These are phyloP conservation scores for Bodo saltans DNA, from an alignment of 78 protist species.

Conservation along the genomic window DNA sequence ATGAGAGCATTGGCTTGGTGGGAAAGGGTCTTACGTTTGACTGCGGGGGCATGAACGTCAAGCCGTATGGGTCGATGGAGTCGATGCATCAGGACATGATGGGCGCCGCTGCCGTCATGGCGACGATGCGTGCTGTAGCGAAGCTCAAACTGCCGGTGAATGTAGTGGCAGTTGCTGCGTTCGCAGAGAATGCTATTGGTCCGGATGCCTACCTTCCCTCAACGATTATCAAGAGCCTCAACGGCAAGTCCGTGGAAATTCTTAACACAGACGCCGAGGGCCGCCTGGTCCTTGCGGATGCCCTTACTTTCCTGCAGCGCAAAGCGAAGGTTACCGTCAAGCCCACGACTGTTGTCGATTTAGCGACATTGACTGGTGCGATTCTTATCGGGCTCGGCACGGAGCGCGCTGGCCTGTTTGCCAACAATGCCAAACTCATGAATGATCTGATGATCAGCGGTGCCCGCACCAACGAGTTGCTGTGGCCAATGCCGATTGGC, in stretches of 20 bases:
- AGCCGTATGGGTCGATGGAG: slow-evolving; percentile 62
- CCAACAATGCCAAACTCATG: neutral
- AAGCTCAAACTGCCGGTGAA: slow-evolving; percentile 8
- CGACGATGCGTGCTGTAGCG: slow-evolving; percentile 40
- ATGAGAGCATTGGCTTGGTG: slow-evolving; percentile 39
- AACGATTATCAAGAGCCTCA: slow-evolving; percentile 42
- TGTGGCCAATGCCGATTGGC: slow-evolving; percentile 25
- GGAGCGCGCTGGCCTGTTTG: slow-evolving; percentile 50
- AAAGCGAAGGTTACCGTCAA: too few relatives aligned
- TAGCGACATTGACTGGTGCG: slow-evolving; percentile 87
- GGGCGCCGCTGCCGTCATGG: slow-evolving; percentile 69
- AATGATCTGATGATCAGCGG: neutral
- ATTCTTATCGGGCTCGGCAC: slow-evolving; percentile 66
- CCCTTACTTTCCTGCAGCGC: slow-evolving; percentile 49
- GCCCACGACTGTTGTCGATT: slow-evolving; percentile 54
- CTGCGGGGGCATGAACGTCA: slow-evolving; percentile 67
- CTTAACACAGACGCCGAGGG: slow-evolving; percentile 91
- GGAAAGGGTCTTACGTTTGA: slow-evolving; percentile 79
- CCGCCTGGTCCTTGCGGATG: slow-evolving; percentile 72
- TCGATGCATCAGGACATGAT: slow-evolving; percentile 75
- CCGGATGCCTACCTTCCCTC: slow-evolving; percentile 67
- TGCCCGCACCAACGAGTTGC: neutral
- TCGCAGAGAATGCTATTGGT: slow-evolving; percentile 65
- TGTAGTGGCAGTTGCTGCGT: neutral
- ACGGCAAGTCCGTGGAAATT: slow-evolving; percentile 63